phyloP scores from a whole-genome alignment of 2,329 filamentous ascomycete genomes.

The Aspergillus sp. region DNA sequence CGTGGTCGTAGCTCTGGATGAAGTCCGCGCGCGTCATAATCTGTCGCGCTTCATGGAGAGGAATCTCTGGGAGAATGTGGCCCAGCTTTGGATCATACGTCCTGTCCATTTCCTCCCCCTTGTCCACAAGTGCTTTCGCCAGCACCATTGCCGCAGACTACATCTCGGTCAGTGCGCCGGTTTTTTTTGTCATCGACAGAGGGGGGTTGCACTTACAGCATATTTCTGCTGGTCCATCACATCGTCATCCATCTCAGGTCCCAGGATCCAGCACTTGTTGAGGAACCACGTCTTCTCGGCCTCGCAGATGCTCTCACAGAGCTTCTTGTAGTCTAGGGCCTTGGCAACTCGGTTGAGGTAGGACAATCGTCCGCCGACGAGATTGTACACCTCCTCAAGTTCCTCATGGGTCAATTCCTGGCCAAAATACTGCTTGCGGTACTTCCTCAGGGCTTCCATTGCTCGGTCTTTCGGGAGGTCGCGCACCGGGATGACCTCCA shows the following conservation, averaged over 20 bases:
- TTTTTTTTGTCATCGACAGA: not conserved
- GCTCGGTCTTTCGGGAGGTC: slow-evolving; percentile 81
- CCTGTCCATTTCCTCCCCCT: slow-evolving; percentile 63
- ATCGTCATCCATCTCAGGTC: slow-evolving; percentile 84
- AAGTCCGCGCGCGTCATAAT: slow-evolving; percentile 97
- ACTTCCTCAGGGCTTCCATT: slow-evolving; percentile 73
- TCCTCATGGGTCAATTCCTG: slow-evolving; percentile 56
- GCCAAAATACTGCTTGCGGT: slow-evolving; percentile 75
- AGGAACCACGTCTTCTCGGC: slow-evolving; percentile 77
- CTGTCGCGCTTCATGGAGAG: slow-evolving; percentile 80
- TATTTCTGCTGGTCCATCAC: slow-evolving; percentile 99
- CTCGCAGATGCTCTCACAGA: slow-evolving; percentile 71
- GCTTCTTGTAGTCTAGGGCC: slow-evolving; percentile 73
- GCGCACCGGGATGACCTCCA: slow-evolving; percentile 86
- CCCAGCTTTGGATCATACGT: slow-evolving; percentile 68
- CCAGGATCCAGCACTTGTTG: slow-evolving; percentile 77
- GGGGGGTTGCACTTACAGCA: slow-evolving; percentile 61
- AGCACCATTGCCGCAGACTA: slow-evolving; percentile 91
- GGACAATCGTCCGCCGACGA: slow-evolving; percentile 82
- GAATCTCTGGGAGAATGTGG: slow-evolving; percentile 76
- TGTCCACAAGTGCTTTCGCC: slow-evolving; percentile 85
- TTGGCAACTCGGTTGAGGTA: slow-evolving; percentile 92
- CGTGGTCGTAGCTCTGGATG: slow-evolving; percentile 85
- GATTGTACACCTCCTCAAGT: slow-evolving; percentile 79
- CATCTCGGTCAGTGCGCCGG: slow-evolving; percentile 19